These are phyloP conservation scores for Achaetomiella virescens DNA, from an alignment of 495 filamentous ascomycete species.

Conservation along the genomic window DNA sequence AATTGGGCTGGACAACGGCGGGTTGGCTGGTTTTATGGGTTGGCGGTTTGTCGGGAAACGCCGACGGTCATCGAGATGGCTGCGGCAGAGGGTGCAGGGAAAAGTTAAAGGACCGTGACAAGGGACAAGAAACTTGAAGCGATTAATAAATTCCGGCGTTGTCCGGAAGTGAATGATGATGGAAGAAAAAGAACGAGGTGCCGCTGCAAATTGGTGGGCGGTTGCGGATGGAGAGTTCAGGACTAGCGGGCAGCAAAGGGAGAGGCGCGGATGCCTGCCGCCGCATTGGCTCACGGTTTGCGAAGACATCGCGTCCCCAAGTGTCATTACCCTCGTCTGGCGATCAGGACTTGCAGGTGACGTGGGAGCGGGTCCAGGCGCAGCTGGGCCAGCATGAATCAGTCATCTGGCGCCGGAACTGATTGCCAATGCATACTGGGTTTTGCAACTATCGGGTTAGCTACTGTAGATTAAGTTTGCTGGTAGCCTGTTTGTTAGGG, in stretches of 20 bases:
- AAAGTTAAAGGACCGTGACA: not conserved
- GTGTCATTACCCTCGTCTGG: conserved; percentile 17
- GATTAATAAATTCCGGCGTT: not conserved
- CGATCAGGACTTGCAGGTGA: conserved; percentile 13
- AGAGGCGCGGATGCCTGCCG: conserved; percentile 19
- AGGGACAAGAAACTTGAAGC: too few species aligned
- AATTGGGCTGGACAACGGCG: not conserved
- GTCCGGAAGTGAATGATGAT: not conserved
- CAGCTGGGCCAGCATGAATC: too few species aligned
- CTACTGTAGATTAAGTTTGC: too few species aligned
- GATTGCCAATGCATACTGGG: too few species aligned
- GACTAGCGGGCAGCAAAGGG: conserved; percentile 3
- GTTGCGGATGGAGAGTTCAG: not conserved
- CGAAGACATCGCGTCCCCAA: conserved; percentile 25
- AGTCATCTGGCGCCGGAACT: too few species aligned
- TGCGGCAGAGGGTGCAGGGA: conserved; percentile 1
- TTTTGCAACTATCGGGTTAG: too few species aligned
- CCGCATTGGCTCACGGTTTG: conserved; percentile 16
- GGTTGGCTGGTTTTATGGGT: not conserved
- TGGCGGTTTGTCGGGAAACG: not conserved
- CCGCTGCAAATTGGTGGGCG: not conserved
- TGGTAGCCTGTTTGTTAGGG: too few species aligned
- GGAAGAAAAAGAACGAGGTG: not conserved
- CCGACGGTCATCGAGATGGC: not conserved
- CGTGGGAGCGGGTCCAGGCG: conserved; percentile 3